Percentiles rank a stretch among this genome's conserved stretches.
Conservation (phyloP, 1,284 basidiomycete genomes). For the Calocybe gambosa region DNA sequence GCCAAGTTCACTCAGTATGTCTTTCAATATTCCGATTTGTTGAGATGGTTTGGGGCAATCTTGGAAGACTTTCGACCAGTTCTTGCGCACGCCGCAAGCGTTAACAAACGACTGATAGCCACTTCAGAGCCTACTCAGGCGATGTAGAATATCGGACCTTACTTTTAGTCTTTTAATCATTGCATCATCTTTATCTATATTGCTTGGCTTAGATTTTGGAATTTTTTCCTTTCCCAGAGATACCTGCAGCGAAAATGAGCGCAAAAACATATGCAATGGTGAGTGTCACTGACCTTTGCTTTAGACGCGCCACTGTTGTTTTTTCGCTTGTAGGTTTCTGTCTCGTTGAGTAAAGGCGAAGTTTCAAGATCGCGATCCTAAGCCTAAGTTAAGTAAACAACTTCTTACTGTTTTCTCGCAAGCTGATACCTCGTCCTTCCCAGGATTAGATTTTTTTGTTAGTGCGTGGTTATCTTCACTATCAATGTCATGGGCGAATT, state of each 20-base stretch:
- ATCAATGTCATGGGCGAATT: conserved; percentile 2
- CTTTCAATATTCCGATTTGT: conserved; percentile 62
- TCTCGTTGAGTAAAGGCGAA: conserved; percentile 8
- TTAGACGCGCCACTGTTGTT: conserved; percentile 9
- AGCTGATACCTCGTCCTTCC: not conserved
- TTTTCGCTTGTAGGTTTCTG: not conserved
- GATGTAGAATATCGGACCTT: conserved; percentile 4
- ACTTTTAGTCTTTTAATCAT: conserved; percentile 58
- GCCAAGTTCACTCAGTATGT: conserved; percentile 65
- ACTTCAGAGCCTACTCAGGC: not conserved
- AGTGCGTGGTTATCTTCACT: not conserved
- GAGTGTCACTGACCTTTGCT: conserved; percentile 5
- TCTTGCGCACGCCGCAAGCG: conserved; percentile 77
- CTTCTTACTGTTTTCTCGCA: not conserved
- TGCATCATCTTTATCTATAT: conserved; percentile 45
- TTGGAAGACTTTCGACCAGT: conserved; percentile 75
- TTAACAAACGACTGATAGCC: conserved; percentile 54
- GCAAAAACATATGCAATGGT: too few species aligned
- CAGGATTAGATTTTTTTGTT: not conserved
- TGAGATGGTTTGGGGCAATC: conserved; percentile 50
- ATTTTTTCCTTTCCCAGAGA: conserved; percentile 16
- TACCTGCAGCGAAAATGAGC: too few species aligned
- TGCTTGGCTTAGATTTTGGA: conserved; percentile 19
- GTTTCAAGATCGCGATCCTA: conserved; percentile 10
- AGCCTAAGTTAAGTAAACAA: not conserved